Evolutionary conservation across 1,284 basidiomycete genomes (phyloP), one percentile per base, ranked within the genome.

Genomic region (Xerocomus minutiporus): DNA sequence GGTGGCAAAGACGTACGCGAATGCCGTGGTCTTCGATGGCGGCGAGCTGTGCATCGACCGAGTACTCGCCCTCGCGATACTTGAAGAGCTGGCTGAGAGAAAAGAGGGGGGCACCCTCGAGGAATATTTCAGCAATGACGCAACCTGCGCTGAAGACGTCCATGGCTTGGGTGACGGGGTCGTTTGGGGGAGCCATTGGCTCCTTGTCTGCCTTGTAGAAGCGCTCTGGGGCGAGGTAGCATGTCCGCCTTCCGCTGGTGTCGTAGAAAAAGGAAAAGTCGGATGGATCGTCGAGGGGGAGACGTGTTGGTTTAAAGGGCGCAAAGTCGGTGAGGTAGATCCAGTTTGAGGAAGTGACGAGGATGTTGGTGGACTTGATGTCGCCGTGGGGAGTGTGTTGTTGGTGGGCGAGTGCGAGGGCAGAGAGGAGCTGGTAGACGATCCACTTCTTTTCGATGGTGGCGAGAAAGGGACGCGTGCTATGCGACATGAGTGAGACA

Each of bases 211-310:
- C 81, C 3, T 87, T 84, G 71, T 90, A 98, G 74, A 99, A 99
- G 8, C 97, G 79, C 64, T 99, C 97, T 0, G 97, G 97, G 0
- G 97, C 97, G 54, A 99, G 77, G 65, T 99, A 98, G 69, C 96
- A 99, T 3, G 92, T 96, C 5, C 97, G 80, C 8, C 92, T 78
- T 1, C 91, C 93, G 8, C 92, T 94, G 2, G 93, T 96, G 70
- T 99, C 97, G 69, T 96, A 99, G 79, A 89, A 99, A 76, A 95
- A 97, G 5, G 93, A 94, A 70, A 98, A 99, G 72, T 97, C 95
- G 5, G 94, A 86, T 0, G 97, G 97, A 65, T 99, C 96, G 65
- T 99, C 93, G 38, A 98, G 82, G 0, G 97, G 97, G 7, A 99
- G 82, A 65, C 84, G 93, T 1, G 93, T 94, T 0, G 95, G 97